Percentiles rank a stretch among this genome's conserved stretches.
Evolutionary conservation across 1,284 basidiomycete species (phyloP).

Genomic region (Mycocalia duriaeana): DNA sequence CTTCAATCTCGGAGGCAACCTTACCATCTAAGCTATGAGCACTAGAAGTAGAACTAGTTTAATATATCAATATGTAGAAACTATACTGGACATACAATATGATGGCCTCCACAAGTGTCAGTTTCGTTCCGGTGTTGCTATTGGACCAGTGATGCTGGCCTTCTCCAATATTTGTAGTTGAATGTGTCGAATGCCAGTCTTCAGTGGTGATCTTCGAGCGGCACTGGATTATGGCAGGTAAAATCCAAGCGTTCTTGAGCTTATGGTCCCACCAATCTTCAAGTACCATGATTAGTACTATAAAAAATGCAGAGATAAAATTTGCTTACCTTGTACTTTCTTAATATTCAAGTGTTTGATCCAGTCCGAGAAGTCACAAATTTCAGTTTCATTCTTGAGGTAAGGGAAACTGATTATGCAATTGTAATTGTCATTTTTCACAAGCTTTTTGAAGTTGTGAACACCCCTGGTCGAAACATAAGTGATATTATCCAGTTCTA

Average conservation of each 20-base stretch:
- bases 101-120: slow-evolving; percentile 12
- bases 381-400: slow-evolving; percentile 7
- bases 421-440: slow-evolving; percentile 6
- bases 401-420: slow-evolving; percentile 12
- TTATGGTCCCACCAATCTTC: slow-evolving; percentile 20
- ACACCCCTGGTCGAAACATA: slow-evolving; percentile 4
- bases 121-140: slow-evolving; percentile 11
- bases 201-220: slow-evolving; percentile 11
- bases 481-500: background rate
- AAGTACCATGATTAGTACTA: background rate
- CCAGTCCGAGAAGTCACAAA: slow-evolving; percentile 10
- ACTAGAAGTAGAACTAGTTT: background rate
- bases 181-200: slow-evolving; percentile 13
- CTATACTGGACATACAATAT: slow-evolving; percentile 6
- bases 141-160: slow-evolving; percentile 20
- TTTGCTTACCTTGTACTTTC: slow-evolving; percentile 11
- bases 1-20: slow-evolving; percentile 9
- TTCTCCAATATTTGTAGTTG: slow-evolving; percentile 16
- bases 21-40: slow-evolving; percentile 4
- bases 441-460: slow-evolving; percentile 3
- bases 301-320: background rate
- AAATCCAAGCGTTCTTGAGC: slow-evolving; percentile 15
- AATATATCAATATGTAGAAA: background rate
- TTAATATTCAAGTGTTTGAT: slow-evolving; percentile 8
- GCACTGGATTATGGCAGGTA: slow-evolving; percentile 14